Base-by-base conservation (phyloP, 805 yeast genomes). In the Lipomyces spencermartinsiae region DNA sequence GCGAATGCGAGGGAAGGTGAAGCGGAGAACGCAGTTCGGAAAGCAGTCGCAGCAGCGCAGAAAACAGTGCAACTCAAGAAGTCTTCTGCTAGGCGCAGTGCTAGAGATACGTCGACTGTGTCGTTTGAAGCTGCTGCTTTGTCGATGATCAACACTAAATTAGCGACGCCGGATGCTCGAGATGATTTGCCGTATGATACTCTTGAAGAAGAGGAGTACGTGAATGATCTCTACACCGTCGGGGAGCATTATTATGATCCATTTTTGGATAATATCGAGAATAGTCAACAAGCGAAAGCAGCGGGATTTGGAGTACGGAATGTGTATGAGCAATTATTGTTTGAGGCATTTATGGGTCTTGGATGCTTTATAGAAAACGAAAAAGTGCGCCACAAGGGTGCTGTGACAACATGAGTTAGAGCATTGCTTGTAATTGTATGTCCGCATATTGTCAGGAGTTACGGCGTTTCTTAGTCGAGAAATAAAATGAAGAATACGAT, bases 311-410 rank as follows among this genome's bases (percentile, higher is more conserved):
- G 88, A 68, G 82, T 91, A 35, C 85, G 86, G 61, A 81, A 80
- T 39, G 93, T 90, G 22, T 91, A 89, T 75, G 87, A 87, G 72
- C 85, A 94, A 72, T 88, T 94, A 4, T 80, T 95, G 62, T 90
- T 90, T 66, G 95, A 91, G 72, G 98, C 98, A 5, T 94, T 93
- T 74, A 86, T 88, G 80, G 98, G 98, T 0, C 81, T 95, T 68
- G 93, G 92, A 16, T 93, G 97, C 77, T 84, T 89, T 66, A 85
- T 95, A 34, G 89, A 87, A 53, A 83, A 59, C 1, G 69, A 68
- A 51, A 70, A 68, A 55, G 33, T 10, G 34, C 56, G 56, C 56
- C 7, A 31, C 34, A 25, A 8, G 7, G 34, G 33, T 5, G 34
- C 6, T 9, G 56, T 25, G 33, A 31, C 35, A 53, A 25, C 31